phyloP scores from a whole-genome alignment of 2,329 filamentous ascomycete species.

The Sporothrix phasma region DNA sequence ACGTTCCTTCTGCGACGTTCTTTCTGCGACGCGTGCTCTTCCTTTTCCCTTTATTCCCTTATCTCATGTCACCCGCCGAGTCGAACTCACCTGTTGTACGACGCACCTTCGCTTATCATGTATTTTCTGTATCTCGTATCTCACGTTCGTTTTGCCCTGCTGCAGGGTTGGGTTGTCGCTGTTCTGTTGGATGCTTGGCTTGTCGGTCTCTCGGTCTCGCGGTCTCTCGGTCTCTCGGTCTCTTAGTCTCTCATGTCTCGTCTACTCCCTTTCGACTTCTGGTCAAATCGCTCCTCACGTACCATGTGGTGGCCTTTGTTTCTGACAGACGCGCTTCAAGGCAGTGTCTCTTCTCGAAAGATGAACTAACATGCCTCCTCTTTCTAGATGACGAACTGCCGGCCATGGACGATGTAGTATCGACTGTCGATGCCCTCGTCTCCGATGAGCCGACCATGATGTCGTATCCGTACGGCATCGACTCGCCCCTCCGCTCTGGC shows the following conservation, averaged over 20 bases:
- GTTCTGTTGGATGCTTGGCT: neutral
- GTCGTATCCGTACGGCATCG: slow-evolving; percentile 14
- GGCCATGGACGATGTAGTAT: slow-evolving; percentile 50
- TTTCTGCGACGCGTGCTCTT: neutral
- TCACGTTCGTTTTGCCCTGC: neutral
- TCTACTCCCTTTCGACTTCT: neutral
- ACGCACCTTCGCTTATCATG: neutral
- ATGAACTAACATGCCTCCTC: slow-evolving; percentile 19
- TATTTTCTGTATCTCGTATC: neutral
- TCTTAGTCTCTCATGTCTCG: neutral
- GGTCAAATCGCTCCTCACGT: neutral
- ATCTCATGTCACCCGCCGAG: neutral
- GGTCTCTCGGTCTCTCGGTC: neutral
- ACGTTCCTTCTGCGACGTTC: neutral
- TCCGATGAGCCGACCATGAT: slow-evolving; percentile 39
- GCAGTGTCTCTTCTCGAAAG: neutral
- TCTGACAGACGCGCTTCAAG: neutral
- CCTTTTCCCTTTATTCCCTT: neutral
- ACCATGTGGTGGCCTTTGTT: neutral
- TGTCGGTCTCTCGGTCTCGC: too few relatives aligned
- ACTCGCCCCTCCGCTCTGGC: slow-evolving; percentile 25
- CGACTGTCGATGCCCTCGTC: slow-evolving; percentile 59
- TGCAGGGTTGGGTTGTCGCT: neutral
- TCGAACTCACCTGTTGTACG: neutral
- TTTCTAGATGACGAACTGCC: slow-evolving; percentile 52